Base-by-base conservation (phyloP, 1,284 basidiomycete genomes). In the Takashimella koratensis region DNA sequence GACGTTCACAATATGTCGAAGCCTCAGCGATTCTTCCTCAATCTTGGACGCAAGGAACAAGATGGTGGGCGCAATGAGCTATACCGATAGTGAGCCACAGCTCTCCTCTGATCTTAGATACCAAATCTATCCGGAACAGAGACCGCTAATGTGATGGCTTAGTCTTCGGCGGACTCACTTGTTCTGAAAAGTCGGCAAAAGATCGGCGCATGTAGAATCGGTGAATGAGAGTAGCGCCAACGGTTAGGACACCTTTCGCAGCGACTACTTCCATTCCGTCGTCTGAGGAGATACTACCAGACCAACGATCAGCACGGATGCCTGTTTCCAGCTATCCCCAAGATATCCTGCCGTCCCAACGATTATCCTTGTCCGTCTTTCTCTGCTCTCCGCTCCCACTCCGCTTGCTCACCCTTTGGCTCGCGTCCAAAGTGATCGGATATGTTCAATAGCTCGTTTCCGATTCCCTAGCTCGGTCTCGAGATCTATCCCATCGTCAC, bases 161-260 rank as follows among this genome's bases (percentile, higher is more conserved):
- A n/a, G n/a, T n/a, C n/a, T n/a, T n/a, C n/a, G n/a, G 8, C 30
- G 2, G 11, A 53, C 64, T 52, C 26, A 75, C 74, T 52, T 64
- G 55, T 19, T 66, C 54, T 23, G 86, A 83, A 71, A 89, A 87
- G 66, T 90, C 86, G 65, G 86, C 82, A 80, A 92, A 81, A n/a
- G 90, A 85, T 66, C 84, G 86, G 50, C 93, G 83, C 90, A 96
- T 93, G 77, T 89, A 96, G 76, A 96, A 96, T 12, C 93, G 84
- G 74, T 96, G 93, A 59, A 95, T 87, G 82, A 90, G 90, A 3
- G 87, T 88, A 24, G 90, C 87, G 16, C 90, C 90, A 24, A 87
- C 87, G 57, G 86, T 86, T 77, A 92, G 81, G 8, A 67, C 59
- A 6, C 65, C 65, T 50, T 68, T 60, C 10, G 48, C 57, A 10